Conservation (phyloP, 148 eudicot genomes). For the Salicornia ramosissima region DNA sequence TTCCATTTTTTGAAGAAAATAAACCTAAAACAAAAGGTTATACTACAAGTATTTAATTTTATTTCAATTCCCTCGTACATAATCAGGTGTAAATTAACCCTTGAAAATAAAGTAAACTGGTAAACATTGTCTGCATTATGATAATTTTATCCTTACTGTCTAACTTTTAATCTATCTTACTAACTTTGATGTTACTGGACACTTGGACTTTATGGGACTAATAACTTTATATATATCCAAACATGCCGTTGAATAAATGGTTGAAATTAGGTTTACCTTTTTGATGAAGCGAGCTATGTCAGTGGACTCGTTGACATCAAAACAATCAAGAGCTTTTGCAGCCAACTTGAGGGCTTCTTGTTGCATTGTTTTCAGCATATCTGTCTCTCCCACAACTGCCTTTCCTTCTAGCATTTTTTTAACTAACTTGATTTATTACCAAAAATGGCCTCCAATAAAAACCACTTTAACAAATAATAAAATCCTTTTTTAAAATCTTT, state of each 20-base stretch:
- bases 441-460: background rate
- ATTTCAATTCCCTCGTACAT: no score
- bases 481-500: background rate
- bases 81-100: no score
- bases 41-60: no score
- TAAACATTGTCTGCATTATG: no score
- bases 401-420: conserved; percentile 68
- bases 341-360: conserved; percentile 64
- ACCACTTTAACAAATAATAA: background rate
- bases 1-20: no score
- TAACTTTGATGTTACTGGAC: no score
- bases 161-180: no score
- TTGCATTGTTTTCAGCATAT: conserved; percentile 70
- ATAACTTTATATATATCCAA: no score
- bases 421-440: background rate
- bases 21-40: no score
- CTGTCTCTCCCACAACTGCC: conserved; percentile 67
- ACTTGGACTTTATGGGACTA: no score
- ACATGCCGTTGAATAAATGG: background rate
- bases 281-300: conserved; percentile 77
- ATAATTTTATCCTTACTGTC: no score
- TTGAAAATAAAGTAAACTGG: no score
- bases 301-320: conserved; percentile 72
- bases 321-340: conserved; percentile 72
- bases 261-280: conserved; percentile 37